Evolutionary conservation across 345 rosid genomes (phyloP), one percentile per base, ranked within the genome.

Genomic region (Chamaenerion angustifolium): DNA sequence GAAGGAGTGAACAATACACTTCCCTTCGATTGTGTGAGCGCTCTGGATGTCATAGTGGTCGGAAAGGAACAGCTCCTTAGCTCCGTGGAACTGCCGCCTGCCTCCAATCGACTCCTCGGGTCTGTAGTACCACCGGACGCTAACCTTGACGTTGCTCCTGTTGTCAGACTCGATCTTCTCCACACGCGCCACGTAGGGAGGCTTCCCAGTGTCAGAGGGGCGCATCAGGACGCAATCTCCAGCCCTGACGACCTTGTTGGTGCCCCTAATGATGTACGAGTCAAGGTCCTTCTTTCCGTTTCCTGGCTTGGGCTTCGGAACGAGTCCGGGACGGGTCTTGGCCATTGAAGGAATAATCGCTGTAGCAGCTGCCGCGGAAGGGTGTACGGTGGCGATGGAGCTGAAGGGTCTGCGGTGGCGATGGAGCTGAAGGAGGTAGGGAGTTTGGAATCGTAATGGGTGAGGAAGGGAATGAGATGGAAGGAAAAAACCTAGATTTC

Each of bases 151-250:
- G n/a, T n/a, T n/a, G n/a, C n/a, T n/a, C n/a, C n/a, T n/a, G n/a
- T n/a, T n/a, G n/a, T n/a, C n/a, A n/a, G n/a, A n/a, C n/a, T n/a
- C 95, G 45, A 88, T 80, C 73, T 77, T 82, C 71, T 88, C 93
- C 46, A 88, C 71, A 23, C 65, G 71, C 0, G 97, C 93, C 53
- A 88, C 95, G 54, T 82, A 88, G 0, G 93, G 80, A 0, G 85
- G 79, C 67, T 76, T 88, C 21, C 80, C 76, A 11, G 75, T 72
- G 57, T 82, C 87, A 1, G 83, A 69, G 19, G 95, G 93, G 40
- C 93, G 80, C 93, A 88, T 80, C 54, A 88, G 68, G 49, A 88
- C 93, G 62, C 87, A 82, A 69, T 88, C 97, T 0, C 82, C 85
- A 16, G 47, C 97, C 44, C 40, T 55, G 18, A 61, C 65, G 49